Conservation (phyloP, 2,329 filamentous ascomycete genomes). For the Aaosphaeria arxii region DNA sequence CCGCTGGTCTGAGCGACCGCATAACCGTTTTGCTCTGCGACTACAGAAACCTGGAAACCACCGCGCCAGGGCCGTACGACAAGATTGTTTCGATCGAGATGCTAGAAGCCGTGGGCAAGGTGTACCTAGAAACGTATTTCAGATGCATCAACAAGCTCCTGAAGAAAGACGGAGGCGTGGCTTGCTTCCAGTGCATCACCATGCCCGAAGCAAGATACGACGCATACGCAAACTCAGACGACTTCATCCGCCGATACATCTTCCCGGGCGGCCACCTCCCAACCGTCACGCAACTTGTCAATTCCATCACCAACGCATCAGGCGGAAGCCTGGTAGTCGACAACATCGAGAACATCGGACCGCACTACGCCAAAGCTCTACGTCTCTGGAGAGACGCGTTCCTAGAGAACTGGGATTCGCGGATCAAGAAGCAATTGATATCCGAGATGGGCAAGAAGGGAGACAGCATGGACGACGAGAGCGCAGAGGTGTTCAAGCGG, state of each 20-base stretch:
- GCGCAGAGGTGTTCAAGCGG: constrained; percentile 64
- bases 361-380: constrained; percentile 69
- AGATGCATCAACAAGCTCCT: constrained; percentile 60
- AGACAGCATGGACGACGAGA: constrained; percentile 62
- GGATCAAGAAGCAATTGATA: constrained; percentile 60
- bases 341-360: constrained; percentile 68
- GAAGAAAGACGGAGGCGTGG: constrained; percentile 64
- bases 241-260: constrained; percentile 75
- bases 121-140: constrained; percentile 68
- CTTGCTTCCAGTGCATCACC: constrained; percentile 74
- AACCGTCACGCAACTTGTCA: constrained; percentile 63
- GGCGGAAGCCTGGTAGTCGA: constrained; percentile 64
- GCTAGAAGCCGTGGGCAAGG: constrained; percentile 70
- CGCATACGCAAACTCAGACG: constrained; percentile 63
- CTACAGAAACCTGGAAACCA: constrained; percentile 61
- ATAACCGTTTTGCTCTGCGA: constrained; percentile 68
- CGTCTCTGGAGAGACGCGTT: constrained; percentile 68
- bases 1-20: constrained; percentile 57
- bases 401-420: constrained; percentile 57
- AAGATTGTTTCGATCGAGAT: constrained; percentile 76
- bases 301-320: constrained; percentile 61
- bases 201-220: constrained; percentile 69
- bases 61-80: constrained; percentile 55
- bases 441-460: constrained; percentile 49
- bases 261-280: constrained; percentile 75